Conservation (phyloP, 305 asterid species). For the Withania somnifera region DNA sequence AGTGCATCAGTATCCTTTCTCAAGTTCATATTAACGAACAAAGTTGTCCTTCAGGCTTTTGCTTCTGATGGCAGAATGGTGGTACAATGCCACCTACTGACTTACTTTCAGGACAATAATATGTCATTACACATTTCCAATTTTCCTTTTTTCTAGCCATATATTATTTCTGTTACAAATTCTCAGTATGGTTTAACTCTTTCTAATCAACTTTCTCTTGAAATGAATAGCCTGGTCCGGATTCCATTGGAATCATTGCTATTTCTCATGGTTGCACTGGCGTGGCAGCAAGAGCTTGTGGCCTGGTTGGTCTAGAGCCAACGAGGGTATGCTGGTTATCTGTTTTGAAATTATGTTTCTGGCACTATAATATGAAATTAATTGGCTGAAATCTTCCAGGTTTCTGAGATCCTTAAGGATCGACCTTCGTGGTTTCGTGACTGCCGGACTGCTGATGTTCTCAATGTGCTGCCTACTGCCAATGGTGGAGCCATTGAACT, state of each 20-base stretch:
- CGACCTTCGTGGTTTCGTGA: conserved; percentile 87
- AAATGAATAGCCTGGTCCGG: conserved; percentile 98
- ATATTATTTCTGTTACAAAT: not conserved
- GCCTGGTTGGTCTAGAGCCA: conserved; percentile 97
- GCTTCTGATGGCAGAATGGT: not conserved
- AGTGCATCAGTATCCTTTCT: not conserved
- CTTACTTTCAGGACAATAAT: not conserved
- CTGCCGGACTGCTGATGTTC: conserved; percentile 80
- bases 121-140: not conserved
- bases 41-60: not conserved
- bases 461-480: conserved; percentile 84
- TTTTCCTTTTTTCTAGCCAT: not conserved
- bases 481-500: conserved; percentile 98
- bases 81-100: not conserved
- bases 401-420: conserved; percentile 94
- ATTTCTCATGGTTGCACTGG: conserved; percentile 99
- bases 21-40: not conserved
- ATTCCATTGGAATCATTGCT: conserved; percentile 99
- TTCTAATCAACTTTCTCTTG: conserved; percentile 1
- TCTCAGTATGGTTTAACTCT: not conserved
- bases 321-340: conserved; percentile 49
- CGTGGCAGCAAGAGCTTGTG: conserved; percentile 98
- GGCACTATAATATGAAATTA: not conserved
- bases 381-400: conserved; percentile 33
- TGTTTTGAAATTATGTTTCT: not conserved